Evolutionary conservation across 1,139 yeast genomes (phyloP), one percentile per base, ranked within the genome.

Genomic region (Diutina pseudorugosa): DNA sequence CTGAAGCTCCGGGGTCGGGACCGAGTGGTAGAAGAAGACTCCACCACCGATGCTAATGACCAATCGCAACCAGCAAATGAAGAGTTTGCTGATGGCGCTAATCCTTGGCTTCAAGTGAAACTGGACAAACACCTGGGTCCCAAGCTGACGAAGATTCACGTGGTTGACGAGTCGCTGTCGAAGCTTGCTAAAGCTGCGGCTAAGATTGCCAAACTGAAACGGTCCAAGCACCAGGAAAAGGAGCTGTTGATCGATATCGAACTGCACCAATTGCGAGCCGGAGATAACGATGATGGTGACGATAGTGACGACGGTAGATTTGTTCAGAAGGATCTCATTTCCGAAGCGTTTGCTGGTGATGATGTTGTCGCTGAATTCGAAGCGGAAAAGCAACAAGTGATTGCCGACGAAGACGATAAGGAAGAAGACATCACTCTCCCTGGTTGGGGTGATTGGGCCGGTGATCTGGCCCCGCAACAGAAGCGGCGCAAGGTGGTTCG

Each of bases 311-410:
- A 64, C 51, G 65, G 60, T 52, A 68, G 78, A 73, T 88, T 93
- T 70, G 77, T 80, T 60, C 97, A 93, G 65, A 82, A 82, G 56
- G 93, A 89, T 54, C 74, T 93, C 51, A 88, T 89, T 56, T 80
- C 83, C 57, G 85, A 91, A 62, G 98, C 98, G 0, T 93, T 93
- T 74, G 98, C 97, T 2, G 98, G 98, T 23, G 99, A 93, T 67
- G 94, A 93, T 63, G 85, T 82, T n/a, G 85, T 84, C 20, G 76
- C 77, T 19, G 95, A 90, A 58, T 90, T 90, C 63, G 79, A 77
- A 56, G 81, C 76, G 21, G 95, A 87, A 59, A 93, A 93, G 70
- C 72, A 73, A 54, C 75, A 79, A 58, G 78, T 78, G n/a, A 73
- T 77, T 6, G 77, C 71, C 52, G 93, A 85, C 51, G 98, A 93